phyloP scores from a whole-genome alignment of 2,329 filamentous ascomycete species.

The Didymella arachidicola region DNA sequence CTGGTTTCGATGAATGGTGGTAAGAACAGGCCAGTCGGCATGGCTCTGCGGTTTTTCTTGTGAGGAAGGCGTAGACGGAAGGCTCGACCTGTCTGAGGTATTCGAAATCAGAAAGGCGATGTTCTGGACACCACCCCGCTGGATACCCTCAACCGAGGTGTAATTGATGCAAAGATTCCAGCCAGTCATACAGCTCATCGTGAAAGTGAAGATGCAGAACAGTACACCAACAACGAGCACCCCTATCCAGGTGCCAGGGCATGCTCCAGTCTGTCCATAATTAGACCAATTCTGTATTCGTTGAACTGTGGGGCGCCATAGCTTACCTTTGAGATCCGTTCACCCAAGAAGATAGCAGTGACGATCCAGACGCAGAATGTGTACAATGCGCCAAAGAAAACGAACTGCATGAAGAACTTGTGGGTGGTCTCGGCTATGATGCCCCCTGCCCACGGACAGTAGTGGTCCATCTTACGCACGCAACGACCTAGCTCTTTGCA shows the following conservation, averaged over 20 bases:
- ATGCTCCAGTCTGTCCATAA: constrained; percentile 27
- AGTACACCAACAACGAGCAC: constrained; percentile 71
- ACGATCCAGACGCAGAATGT: constrained; percentile 70
- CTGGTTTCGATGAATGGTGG: constrained; percentile 27
- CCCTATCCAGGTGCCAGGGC: constrained; percentile 63
- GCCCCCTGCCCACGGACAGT: constrained; percentile 95
- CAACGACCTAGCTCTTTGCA: constrained; percentile 83
- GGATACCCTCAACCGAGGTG: constrained; percentile 83
- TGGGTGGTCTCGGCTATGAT: constrained; percentile 85
- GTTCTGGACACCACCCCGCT: constrained; percentile 68
- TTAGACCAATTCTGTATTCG: neutral
- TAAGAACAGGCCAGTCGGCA: constrained; percentile 34
- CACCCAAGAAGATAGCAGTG: constrained; percentile 68
- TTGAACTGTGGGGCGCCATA: neutral
- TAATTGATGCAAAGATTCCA: constrained; percentile 75
- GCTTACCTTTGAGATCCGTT: constrained; percentile 59
- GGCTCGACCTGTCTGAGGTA: constrained; percentile 16
- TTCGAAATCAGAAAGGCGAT: constrained; percentile 70
- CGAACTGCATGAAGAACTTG: constrained; percentile 93
- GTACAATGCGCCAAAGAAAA: constrained; percentile 73
- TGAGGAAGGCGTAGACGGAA: constrained; percentile 25
- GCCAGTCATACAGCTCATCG: constrained; percentile 77
- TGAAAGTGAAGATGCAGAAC: constrained; percentile 80
- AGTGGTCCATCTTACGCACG: constrained; percentile 91
- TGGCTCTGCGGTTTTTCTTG: constrained; percentile 20